Conservation (phyloP, 2,329 filamentous ascomycete species). For the Scedosporium apiospermum region DNA sequence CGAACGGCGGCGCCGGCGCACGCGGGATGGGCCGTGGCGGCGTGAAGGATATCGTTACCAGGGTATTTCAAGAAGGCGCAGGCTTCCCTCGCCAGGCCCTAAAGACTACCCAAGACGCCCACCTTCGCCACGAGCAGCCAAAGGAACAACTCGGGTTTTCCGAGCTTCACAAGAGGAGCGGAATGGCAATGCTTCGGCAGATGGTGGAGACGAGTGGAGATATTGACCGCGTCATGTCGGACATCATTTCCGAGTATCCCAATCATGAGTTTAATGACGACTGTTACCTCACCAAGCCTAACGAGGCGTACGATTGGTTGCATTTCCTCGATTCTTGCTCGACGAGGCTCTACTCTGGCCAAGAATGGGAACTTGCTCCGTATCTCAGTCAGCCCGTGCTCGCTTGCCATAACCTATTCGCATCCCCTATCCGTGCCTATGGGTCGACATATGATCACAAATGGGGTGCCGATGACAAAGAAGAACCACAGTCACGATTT, state of each 20-base stretch:
- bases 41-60: conserved; percentile 63
- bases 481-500: conserved; percentile 58
- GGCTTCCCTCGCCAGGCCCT: conserved; percentile 58
- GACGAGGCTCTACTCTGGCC: conserved; percentile 66
- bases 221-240: conserved; percentile 66
- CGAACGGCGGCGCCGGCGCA: conserved; percentile 61
- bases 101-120: conserved; percentile 21
- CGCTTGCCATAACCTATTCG: conserved; percentile 87
- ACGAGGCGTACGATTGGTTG: conserved; percentile 85
- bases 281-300: conserved; percentile 78
- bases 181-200: conserved; percentile 61
- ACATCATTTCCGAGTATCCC: conserved; percentile 82
- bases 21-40: conserved; percentile 64
- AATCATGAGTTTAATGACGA: conserved; percentile 89
- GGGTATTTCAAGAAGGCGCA: conserved; percentile 71
- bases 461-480: conserved; percentile 37
- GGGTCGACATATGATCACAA: conserved; percentile 25
- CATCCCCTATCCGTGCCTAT: conserved; percentile 51
- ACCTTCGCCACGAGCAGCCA: conserved; percentile 39
- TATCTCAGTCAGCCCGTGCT: conserved; percentile 83
- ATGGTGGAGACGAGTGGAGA: conserved; percentile 76
- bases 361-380: conserved; percentile 85
- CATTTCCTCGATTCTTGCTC: conserved; percentile 84
- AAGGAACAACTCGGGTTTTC: conserved; percentile 57
- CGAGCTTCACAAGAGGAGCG: conserved; percentile 62